Evolutionary conservation across 2,329 filamentous ascomycete genomes (phyloP), one percentile per base, ranked within the genome.

Genomic region (Trichothecium roseum): DNA sequence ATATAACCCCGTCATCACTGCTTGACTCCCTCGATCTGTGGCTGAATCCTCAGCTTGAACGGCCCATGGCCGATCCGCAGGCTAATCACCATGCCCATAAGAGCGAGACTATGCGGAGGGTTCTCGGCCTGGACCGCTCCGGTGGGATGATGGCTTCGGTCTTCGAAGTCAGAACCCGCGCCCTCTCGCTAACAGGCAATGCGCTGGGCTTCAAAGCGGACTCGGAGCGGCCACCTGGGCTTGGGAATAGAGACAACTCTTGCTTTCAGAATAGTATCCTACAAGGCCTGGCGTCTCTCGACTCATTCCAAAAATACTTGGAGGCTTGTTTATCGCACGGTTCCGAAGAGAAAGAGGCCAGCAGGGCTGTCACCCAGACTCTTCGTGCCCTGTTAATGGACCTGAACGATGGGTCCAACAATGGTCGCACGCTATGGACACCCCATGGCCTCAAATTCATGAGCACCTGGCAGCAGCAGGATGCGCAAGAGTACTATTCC

Each of bases 181-280:
- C 71, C 15, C 54, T 78, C 28, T 69, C 66, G 10, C 53, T 80
- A 32, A 72, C 71, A 1, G 64, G 59, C 28, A 60, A 51, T 36
- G 53, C 61, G 26, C 47, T 63, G 36, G 52, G 55, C 18, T 42
- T 60, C 17, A 68, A 63, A 43, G 45, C 48, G 17, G 55, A 55
- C 17, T 49, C 57, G 17, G 62, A 68, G 30, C 57, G 59, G 22
- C 82, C 67, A 34, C 69, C 65, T 2, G 91, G 91, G 0, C 63
- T 96, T 36, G 86, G 85, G 8, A 98, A 98, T 55, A 81, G 79
- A 63, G 85, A 94, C 62, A 94, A 95, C 54, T 94, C 87, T 2
- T 96, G 91, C 64, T 98, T 94, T 56, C 91, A 96, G 58, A 98
- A 98, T 57, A 95, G 88, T 53, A 81, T 95, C 15, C 75, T 98